Evolutionary conservation across 163 green algal species (phyloP), one percentile per base, ranked within the genome.

Genomic region (Scenedesmus sp.): DNA sequence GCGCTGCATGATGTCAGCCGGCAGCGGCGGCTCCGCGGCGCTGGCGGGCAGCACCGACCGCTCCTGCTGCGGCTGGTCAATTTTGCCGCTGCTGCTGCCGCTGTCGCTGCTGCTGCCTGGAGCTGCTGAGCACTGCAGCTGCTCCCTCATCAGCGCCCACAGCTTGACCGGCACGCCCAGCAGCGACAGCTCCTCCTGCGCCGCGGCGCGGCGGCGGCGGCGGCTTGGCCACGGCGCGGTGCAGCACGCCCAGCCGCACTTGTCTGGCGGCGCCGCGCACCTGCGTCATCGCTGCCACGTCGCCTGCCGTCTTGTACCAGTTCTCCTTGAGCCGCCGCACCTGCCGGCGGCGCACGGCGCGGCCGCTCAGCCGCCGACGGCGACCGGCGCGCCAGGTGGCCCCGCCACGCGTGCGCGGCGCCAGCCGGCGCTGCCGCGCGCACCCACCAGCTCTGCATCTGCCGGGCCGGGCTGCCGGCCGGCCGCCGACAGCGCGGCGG

Each of bases 211-310:
- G 28, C 11, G n/a, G 2, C 50, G 34, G 33, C 15, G 6, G 36
- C n/a, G 28, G 36, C 22, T 63, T 63, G 56, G 15, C 20, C 15
- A 39, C 17, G 57, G 44, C 33, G 63, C 39, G 42, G 22, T 71
- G 39, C 36, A 56, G 39, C 42, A 29, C 14, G 42, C 63, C n/a
- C n/a, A 71, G 11, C 28, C n/a, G 11, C 29, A 39, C 24, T 36
- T 1, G 7, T 69, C 1, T 29, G 26, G n/a, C 3, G 20, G 1
- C 33, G 15, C 31, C 3, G 26, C 63, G 4, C 42, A 71, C 63
- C 22, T 71, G 63, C 29, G 63, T 44, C 63, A 71, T 71, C 17
- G 63, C 63, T 34, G 63, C 63, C 39, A 71, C 39, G 47, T 71
- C 63, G 11, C 39, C 36, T 9, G 63, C 63, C 4, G 63, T 71